Base-by-base conservation (phyloP, 257 asterid genomes). In the Solanum infundibuliforme region DNA sequence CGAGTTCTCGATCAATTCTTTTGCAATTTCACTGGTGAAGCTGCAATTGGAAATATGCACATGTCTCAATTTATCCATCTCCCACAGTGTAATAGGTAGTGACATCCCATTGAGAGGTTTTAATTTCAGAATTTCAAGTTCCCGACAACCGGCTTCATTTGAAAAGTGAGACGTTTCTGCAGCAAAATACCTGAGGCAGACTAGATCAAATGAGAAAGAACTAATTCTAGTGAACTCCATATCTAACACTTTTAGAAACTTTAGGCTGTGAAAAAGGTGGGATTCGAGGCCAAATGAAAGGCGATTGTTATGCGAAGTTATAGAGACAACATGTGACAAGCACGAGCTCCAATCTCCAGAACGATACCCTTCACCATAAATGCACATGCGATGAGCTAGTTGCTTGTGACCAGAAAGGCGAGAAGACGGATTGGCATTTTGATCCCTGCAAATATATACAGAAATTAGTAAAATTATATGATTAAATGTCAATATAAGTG, bases 211-310 rank as follows among this genome's bases (percentile, higher is more conserved):
- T 1, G 71, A 79, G 23, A 81, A 52, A n/a, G 27, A 21, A 3
- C 27, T 74, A 14, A 36, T 52, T 7, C 32, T 31, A 21, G 66
- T 7, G 16, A 58, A 29, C 13, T 34, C 84, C n/a, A 90, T 58
- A 86, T 88, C 77, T 83, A 88, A 88, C 58, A 88, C 91, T 46
- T 66, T 81, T 3, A 87, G 83, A 25, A 87, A 88, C 69, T 85
- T 85, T 14, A 65, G 25, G 13, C 36, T 39, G 35, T n/a, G 52
- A 14, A 79, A 32, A 84, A 84, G 12, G 83, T 23, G 48, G 36
- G 68, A 82, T 12, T 43, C 18, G 2, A 16, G n/a, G 25, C 9
- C 83, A 35, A 23, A 1, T 74, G 5, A 36, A 9, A 46, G 58
- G 1, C 20, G 25, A 36, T 3, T 3, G 21, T 10, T 25, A 21